Base-by-base conservation (phyloP, 2,329 filamentous ascomycete species). In the Immersiporthe knoxdaviesiana region DNA sequence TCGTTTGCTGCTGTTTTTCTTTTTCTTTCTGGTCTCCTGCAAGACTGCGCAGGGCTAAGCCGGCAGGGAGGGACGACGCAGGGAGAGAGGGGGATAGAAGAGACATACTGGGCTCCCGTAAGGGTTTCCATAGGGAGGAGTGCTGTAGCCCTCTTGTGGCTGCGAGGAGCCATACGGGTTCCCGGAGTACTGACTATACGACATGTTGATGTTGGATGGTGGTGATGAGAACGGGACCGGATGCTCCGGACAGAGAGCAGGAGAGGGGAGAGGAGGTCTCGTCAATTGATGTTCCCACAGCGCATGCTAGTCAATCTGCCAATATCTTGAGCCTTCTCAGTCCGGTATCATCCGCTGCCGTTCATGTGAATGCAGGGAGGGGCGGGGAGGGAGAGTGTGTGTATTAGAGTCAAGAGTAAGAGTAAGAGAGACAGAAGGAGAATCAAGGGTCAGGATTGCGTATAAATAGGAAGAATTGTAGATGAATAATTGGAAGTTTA, bases 101-200 rank as follows among this genome's bases (percentile, higher is more conserved):
- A n/a, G 63, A 66, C 69, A 37, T 69, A 71, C 69, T 58, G 56
- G 30, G 50, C 37, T 24, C 4, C 39, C 37, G 37, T 60, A 54
- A 27, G 65, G 44, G 24, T 47, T 66, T 52, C 50, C 60, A 35
- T 71, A 72, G 63, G 61, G 60, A 39, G 37, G 18, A 44, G 50
- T 32, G 5, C 58, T 50, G 24, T 71, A 64, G 54, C 67, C 69
- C 69, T 69, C 69, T 12, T 67, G 52, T 44, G 69, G 32, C 37
- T 11, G 78, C 76, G 71, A 78, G 77, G 63, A 73, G 72, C 66
- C 73, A 67, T 72, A 76, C 76, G 70, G 63, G 50, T 65, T 70
- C 7, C 70, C 70, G 44, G 70, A 67, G 44, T 72, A 66, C 52
- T 75, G 73, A 50, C 71, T 72, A 71, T 76, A 73, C 21, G 73